Evolutionary conservation across 2,329 filamentous ascomycete genomes (phyloP), one percentile per base, ranked within the genome.

Genomic region (Penicillium polonicum): DNA sequence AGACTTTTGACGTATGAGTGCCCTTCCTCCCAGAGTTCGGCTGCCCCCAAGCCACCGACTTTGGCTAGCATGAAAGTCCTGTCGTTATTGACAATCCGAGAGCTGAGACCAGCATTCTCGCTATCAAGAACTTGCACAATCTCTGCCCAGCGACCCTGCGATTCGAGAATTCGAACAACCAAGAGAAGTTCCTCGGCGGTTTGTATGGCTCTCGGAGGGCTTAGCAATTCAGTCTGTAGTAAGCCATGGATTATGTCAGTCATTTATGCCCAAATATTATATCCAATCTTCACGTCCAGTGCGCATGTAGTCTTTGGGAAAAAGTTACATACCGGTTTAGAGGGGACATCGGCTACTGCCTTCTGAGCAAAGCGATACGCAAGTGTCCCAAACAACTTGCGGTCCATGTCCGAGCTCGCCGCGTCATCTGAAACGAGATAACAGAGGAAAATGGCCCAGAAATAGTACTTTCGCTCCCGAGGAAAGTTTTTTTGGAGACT

Each of bases 311-410:
- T 21, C 19, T 39, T 38, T 6, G 2, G 36, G 13, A 4, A 15
- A 43, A 19, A 8, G 5, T n/a, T 6, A 58, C 75, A 64, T 75
- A 80, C 78, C 61, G 75, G 72, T 61, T 77, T 72, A 29, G 66
- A 62, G n/a, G 77, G 76, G 43, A 79, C 76, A 35, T 71, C 75
- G 7, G 74, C 72, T 13, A 76, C 78, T 42, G 79, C 77, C 59
- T 80, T 81, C 8, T 75, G 76, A 17, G 78, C 71, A 76, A 80
- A 79, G 38, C 79, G 77, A 62, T 79, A 81, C 31, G 79, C 79
- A 52, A 82, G 67, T n/a, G 76, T 79, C n/a, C 78, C 78, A 61
- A 80, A 80, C 9, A 81, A 68, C 55, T 76, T 77, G 49, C 74
- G 70, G 23, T 80, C 78, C 31, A 70, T 67, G 13, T 79, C 76